Percentiles rank a stretch among this genome's conserved stretches.
phyloP scores from a whole-genome alignment of 192 early-diverging fungal species.

The Funneliformis geosporum region DNA sequence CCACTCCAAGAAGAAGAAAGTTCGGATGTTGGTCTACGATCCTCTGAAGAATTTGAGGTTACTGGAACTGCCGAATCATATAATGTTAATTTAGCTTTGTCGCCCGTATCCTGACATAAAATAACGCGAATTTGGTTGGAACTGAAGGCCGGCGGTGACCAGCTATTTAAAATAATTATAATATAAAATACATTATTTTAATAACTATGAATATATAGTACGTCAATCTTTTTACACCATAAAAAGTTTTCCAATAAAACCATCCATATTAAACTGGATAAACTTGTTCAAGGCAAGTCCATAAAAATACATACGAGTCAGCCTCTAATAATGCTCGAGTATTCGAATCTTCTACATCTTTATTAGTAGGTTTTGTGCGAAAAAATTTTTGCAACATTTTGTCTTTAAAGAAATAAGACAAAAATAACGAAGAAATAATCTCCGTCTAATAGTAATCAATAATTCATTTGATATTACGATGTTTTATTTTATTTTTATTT shows the following conservation, averaged over 20 bases:
- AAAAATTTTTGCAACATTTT: constrained; percentile 29
- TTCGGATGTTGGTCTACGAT: neutral
- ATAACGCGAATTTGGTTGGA: constrained; percentile 23
- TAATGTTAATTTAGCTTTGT: constrained; percentile 28
- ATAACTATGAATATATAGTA: neutral
- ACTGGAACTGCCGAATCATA: constrained; percentile 23
- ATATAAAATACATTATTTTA: neutral
- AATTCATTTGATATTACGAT: neutral
- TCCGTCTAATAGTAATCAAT: neutral
- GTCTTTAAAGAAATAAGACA: neutral
- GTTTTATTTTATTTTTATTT: too few species aligned
- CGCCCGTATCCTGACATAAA: constrained; percentile 32
- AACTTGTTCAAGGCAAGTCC: too few species aligned
- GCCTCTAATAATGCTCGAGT: constrained; percentile 19
- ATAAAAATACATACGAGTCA: constrained; percentile 25
- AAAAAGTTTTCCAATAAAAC: neutral
- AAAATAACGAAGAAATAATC: neutral
- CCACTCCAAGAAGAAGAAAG: constrained; percentile 27
- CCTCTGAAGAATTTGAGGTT: neutral
- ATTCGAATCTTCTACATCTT: constrained; percentile 17
- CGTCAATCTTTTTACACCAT: neutral
- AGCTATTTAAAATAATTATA: neutral
- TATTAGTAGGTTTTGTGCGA: constrained; percentile 11
- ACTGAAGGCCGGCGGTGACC: constrained; percentile 22
- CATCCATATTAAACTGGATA: neutral